Percentiles rank a stretch among this genome's conserved stretches.
These are phyloP conservation scores for Fusarium hainanense DNA, from an alignment of 2,329 filamentous ascomycete genomes.

Conservation along the genomic window DNA sequence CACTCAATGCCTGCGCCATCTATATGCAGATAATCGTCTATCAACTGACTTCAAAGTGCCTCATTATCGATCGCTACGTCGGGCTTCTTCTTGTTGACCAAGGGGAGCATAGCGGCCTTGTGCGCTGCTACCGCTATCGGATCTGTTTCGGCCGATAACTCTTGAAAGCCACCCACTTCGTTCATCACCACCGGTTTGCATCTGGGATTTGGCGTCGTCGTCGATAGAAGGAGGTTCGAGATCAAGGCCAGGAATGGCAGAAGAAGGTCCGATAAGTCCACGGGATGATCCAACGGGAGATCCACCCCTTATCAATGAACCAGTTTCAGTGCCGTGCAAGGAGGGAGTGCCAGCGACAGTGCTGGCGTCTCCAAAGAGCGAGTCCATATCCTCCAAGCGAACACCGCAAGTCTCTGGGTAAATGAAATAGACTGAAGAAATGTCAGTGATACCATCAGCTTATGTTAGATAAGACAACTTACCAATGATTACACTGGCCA, in stretches of 20 bases:
- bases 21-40: slow-evolving; percentile 54
- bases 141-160: slow-evolving; percentile 54
- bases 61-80: slow-evolving; percentile 44
- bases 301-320: slow-evolving; percentile 80
- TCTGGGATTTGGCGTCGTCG: slow-evolving; percentile 58
- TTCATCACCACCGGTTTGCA: slow-evolving; percentile 50
- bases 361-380: slow-evolving; percentile 91
- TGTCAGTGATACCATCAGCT: slow-evolving; percentile 26
- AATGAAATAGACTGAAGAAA: slow-evolving; percentile 87
- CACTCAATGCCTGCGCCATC: slow-evolving; percentile 46
- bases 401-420: slow-evolving; percentile 98
- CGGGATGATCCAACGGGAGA: slow-evolving; percentile 81
- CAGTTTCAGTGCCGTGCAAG: slow-evolving; percentile 79
- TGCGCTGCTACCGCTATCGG: slow-evolving; percentile 53
- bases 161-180: slow-evolving; percentile 62
- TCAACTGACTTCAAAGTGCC: slow-evolving; percentile 38
- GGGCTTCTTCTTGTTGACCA: slow-evolving; percentile 55
- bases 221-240: slow-evolving; percentile 80
- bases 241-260: slow-evolving; percentile 81
- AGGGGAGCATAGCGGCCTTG: slow-evolving; percentile 58
- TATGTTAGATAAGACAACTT: slow-evolving; percentile 57
- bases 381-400: slow-evolving; percentile 95
- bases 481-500: slow-evolving; percentile 95
- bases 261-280: slow-evolving; percentile 68
- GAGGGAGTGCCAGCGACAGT: slow-evolving; percentile 82